Conservation (phyloP, 352 stramenopile genomes). For the Phytophthora constricta region DNA sequence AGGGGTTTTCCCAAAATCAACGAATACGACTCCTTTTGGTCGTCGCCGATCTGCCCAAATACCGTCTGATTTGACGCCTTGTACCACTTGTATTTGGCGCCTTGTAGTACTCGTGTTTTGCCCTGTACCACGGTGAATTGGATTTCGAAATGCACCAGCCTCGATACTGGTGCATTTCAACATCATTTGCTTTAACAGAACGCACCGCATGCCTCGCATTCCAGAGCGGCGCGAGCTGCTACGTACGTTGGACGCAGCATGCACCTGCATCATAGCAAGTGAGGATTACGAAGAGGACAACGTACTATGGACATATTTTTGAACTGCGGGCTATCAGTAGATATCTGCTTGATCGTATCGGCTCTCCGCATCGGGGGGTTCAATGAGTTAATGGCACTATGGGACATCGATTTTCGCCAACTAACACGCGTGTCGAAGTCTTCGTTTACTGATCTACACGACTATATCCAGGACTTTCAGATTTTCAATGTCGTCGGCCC, state of each 20-base stretch:
- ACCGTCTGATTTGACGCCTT: no score
- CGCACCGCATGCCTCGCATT: background rate
- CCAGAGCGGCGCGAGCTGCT: background rate
- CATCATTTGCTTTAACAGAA: background rate
- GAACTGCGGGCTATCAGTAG: background rate
- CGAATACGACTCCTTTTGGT: no score
- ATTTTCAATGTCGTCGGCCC: background rate
- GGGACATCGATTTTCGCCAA: background rate
- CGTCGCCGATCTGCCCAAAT: no score
- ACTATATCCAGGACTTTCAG: background rate
- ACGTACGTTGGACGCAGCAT: background rate
- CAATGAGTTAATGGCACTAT: background rate
- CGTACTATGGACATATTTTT: background rate
- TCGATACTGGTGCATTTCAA: background rate
- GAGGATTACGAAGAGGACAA: background rate
- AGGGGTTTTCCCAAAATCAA: no score
- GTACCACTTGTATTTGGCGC: background rate
- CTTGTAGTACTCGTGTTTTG: background rate
- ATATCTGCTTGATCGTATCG: background rate
- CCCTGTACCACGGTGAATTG: conserved; percentile 1
- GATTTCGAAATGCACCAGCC: background rate
- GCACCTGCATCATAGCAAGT: background rate
- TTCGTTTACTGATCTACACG: background rate
- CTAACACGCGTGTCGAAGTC: background rate
- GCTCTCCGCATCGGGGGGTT: background rate